A percentile compares a stretch with the other conserved stretches of the same genome.
Evolutionary conservation across 192 early-diverging fungal species (phyloP).

Genomic region (Tieghemiomyces parasiticus): DNA sequence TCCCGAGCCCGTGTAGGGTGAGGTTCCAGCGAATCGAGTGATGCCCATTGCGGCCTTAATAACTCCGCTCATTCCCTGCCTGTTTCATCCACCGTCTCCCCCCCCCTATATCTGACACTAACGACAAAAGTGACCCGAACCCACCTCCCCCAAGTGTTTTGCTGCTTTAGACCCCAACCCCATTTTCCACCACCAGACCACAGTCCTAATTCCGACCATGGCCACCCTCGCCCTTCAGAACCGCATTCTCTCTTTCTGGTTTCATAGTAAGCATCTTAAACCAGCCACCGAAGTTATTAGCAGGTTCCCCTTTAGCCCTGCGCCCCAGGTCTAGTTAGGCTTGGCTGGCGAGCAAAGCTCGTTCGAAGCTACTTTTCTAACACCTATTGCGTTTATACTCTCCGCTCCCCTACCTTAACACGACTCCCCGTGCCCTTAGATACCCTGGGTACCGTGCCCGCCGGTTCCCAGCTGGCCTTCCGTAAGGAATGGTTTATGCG

Average conservation of each 20-base stretch:
- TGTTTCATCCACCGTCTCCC: too few species aligned
- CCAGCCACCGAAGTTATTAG: too few species aligned
- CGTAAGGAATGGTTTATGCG: conserved; percentile 31
- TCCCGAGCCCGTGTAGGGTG: too few species aligned
- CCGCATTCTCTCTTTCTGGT: not conserved
- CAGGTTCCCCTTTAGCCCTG: not conserved
- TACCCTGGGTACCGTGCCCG: not conserved
- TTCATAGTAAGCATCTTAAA: not conserved
- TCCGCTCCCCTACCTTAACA: not conserved
- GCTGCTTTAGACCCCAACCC: too few species aligned
- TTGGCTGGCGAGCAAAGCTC: not conserved
- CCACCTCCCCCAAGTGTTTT: too few species aligned
- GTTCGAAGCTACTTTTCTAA: not conserved
- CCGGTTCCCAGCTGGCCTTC: conserved; percentile 11
- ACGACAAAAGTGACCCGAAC: too few species aligned
- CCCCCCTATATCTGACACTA: too few species aligned
- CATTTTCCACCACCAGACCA: too few species aligned
- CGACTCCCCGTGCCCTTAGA: not conserved
- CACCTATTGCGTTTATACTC: not conserved
- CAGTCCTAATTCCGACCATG: too few species aligned
- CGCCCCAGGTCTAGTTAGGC: not conserved
- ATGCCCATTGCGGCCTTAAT: too few species aligned
- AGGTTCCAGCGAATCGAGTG: too few species aligned
- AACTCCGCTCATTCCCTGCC: too few species aligned
- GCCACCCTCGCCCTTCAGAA: not conserved